phyloP scores from a whole-genome alignment of 352 stramenopile genomes.

The Globisporangium yorkense region DNA sequence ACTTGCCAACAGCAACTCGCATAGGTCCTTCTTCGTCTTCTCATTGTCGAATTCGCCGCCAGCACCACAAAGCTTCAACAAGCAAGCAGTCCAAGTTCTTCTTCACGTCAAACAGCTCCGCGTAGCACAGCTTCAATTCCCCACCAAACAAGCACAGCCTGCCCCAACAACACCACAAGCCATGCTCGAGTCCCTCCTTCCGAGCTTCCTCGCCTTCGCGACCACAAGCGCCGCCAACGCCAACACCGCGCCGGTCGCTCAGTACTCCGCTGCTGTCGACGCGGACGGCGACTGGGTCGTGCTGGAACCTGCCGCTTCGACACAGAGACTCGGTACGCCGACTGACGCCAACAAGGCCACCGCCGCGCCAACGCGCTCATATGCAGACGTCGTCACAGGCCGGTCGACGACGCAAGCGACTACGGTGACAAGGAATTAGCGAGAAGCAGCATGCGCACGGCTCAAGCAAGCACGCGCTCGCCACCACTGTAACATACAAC shows the following conservation, averaged over 20 bases:
- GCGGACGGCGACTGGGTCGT: conserved; percentile 12
- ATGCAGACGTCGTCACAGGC: conserved; percentile 24
- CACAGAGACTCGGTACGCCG: no score
- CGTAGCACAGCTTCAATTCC: no score
- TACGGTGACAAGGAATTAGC: no score
- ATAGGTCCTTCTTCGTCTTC: neutral
- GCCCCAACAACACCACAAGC: neutral
- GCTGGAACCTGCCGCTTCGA: neutral
- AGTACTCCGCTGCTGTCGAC: neutral
- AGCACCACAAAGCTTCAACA: neutral
- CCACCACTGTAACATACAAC: no score
- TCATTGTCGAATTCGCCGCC: neutral
- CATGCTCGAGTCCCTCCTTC: conserved; percentile 11
- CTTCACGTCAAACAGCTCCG: no score
- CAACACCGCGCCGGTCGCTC: no score
- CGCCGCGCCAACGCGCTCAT: conserved; percentile 11
- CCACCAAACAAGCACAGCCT: no score
- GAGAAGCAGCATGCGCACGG: no score
- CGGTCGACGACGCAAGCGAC: no score
- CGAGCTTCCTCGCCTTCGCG: conserved; percentile 2
- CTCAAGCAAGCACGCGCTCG: no score
- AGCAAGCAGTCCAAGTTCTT: neutral
- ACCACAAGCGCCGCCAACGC: neutral
- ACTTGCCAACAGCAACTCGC: no score
- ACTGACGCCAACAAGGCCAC: neutral